Conservation (phyloP, 2,329 filamentous ascomycete species). For the Pochonia chlamydosporia region DNA sequence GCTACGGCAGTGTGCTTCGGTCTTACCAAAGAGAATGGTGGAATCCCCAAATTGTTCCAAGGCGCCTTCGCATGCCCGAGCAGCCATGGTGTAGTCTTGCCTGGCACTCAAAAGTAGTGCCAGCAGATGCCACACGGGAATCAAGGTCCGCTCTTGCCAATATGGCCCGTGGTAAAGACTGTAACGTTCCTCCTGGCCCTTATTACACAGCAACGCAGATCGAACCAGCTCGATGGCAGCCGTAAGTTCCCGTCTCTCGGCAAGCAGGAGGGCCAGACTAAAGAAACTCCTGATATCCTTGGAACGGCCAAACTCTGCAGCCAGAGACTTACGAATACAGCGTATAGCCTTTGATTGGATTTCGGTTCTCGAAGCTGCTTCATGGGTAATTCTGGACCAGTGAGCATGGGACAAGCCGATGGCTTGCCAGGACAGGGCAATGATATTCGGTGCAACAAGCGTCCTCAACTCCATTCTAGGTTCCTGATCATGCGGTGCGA, state of each 20-base stretch:
- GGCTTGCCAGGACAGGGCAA: slow-evolving; percentile 73
- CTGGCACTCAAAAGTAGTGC: slow-evolving; percentile 79
- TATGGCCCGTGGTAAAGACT: slow-evolving; percentile 41
- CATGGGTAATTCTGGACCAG: slow-evolving; percentile 78
- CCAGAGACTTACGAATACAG: slow-evolving; percentile 67
- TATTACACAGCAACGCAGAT: slow-evolving; percentile 61
- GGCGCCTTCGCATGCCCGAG: slow-evolving; percentile 79
- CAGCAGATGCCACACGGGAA: slow-evolving; percentile 88
- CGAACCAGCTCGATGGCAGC: slow-evolving; percentile 80
- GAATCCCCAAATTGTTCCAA: slow-evolving; percentile 83
- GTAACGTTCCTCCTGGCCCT: slow-evolving; percentile 38
- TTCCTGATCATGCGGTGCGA: slow-evolving; percentile 20
- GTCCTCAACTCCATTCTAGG: slow-evolving; percentile 29
- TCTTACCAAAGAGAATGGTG: slow-evolving; percentile 60
- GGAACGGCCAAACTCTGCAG: slow-evolving; percentile 57
- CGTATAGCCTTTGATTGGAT: slow-evolving; percentile 74
- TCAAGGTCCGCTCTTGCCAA: slow-evolving; percentile 58
- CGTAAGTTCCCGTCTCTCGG: slow-evolving; percentile 76
- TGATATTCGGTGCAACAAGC: slow-evolving; percentile 49
- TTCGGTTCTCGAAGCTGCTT: slow-evolving; percentile 63
- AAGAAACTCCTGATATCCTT: slow-evolving; percentile 74
- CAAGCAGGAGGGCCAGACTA: slow-evolving; percentile 75
- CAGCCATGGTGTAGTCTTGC: slow-evolving; percentile 76
- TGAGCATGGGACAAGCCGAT: slow-evolving; percentile 82
- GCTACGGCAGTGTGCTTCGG: slow-evolving; percentile 52